Conservation (phyloP, 2,329 filamentous ascomycete genomes). For the Cephalotrichum gorgonifer region DNA sequence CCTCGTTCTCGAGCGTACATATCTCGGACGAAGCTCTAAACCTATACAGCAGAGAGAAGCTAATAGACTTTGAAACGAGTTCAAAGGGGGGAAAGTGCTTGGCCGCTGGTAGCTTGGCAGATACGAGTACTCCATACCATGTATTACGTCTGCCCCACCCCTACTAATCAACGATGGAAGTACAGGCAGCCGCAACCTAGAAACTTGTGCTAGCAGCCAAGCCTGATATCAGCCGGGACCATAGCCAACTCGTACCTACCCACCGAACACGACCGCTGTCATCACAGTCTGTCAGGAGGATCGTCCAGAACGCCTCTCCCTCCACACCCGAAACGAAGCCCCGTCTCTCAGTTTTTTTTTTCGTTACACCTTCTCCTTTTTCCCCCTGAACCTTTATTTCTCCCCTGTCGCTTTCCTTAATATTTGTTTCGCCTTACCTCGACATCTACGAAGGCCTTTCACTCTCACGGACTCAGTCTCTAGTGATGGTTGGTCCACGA, state of each 20-base stretch:
- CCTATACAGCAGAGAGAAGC: too few relatives aligned
- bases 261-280: background rate
- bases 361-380: background rate
- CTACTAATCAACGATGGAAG: too few relatives aligned
- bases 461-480: background rate
- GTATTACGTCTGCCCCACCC: too few relatives aligned
- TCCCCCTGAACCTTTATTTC: background rate
- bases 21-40: too few relatives aligned
- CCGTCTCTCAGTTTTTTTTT: background rate
- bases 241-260: background rate
- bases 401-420: background rate
- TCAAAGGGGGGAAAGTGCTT: too few relatives aligned
- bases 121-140: too few relatives aligned
- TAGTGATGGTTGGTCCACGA: slow-evolving; percentile 3
- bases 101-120: too few relatives aligned
- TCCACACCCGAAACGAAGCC: background rate
- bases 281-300: background rate
- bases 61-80: too few relatives aligned
- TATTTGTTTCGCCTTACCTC: background rate
- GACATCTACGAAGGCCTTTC: background rate
- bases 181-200: background rate
- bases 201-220: background rate
- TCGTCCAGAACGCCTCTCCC: background rate
- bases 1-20: too few relatives aligned
- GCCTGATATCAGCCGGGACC: background rate